Evolutionary conservation across 495 filamentous ascomycete genomes (phyloP).

Genomic region (Hypoxylon subgilvum): DNA sequence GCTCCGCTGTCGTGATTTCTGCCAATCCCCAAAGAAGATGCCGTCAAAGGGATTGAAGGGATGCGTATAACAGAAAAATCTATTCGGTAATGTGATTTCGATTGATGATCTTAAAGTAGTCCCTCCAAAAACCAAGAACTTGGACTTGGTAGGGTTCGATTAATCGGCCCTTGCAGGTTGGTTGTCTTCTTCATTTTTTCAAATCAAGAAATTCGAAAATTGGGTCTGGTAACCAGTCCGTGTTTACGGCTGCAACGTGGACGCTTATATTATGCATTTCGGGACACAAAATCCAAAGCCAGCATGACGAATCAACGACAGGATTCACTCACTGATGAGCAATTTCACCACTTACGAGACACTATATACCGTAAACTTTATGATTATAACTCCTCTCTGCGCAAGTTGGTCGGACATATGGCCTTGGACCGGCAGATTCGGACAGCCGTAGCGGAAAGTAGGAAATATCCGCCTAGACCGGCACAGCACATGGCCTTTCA

Average conservation of each 20-base stretch:
- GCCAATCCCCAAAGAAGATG: too few species aligned
- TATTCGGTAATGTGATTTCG: neutral
- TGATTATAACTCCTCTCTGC: neutral
- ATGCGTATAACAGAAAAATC: too few species aligned
- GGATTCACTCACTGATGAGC: neutral
- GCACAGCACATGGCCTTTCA: neutral
- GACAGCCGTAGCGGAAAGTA: neutral
- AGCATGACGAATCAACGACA: neutral
- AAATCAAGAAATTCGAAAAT: neutral
- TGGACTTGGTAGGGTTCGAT: neutral
- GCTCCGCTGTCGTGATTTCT: too few species aligned
- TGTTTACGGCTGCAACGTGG: neutral
- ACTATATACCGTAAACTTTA: neutral
- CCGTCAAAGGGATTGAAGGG: too few species aligned
- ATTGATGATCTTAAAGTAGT: neutral
- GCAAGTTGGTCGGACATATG: neutral
- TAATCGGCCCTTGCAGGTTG: neutral
- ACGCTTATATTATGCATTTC: neutral
- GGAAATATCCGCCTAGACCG: neutral
- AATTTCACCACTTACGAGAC: neutral
- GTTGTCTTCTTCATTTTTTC: neutral
- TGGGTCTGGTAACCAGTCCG: neutral
- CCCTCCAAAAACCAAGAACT: neutral
- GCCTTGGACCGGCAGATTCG: neutral
- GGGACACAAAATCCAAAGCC: neutral